Conservation (phyloP, 352 stramenopile species). For the Salisapilia sapeloensis region DNA sequence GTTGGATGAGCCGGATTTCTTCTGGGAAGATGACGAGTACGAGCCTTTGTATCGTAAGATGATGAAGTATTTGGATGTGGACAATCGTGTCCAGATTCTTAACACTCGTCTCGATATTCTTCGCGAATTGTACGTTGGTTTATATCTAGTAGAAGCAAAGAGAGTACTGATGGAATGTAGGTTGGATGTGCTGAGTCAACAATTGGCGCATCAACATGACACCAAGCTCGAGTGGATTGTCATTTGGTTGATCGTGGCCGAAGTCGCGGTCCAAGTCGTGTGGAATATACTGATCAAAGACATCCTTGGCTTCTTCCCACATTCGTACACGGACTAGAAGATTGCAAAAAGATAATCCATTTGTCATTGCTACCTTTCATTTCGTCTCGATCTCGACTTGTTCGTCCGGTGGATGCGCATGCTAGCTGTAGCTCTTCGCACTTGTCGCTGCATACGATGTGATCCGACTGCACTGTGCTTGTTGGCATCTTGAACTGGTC, state of each 20-base stretch:
- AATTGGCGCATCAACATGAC: slow-evolving; percentile 81
- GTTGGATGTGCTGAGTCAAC: slow-evolving; percentile 83
- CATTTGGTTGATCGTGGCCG: slow-evolving; percentile 86
- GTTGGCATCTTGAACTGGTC: too few species aligned
- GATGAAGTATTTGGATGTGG: slow-evolving; percentile 86
- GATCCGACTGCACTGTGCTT: too few species aligned
- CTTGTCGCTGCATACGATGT: too few species aligned
- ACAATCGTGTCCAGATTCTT: slow-evolving; percentile 84
- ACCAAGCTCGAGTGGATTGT: slow-evolving; percentile 89
- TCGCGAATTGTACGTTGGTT: slow-evolving; percentile 62
- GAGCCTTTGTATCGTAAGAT: slow-evolving; percentile 86
- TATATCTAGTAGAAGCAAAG: neutral
- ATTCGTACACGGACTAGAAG: slow-evolving; percentile 14
- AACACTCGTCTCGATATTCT: slow-evolving; percentile 90
- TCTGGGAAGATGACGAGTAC: slow-evolving; percentile 89
- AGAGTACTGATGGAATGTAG: slow-evolving; percentile 9
- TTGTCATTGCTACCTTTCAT: too few species aligned
- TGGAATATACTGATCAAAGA: slow-evolving; percentile 85
- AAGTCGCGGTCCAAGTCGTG: slow-evolving; percentile 79
- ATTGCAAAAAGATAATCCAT: neutral
- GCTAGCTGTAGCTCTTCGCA: too few species aligned
- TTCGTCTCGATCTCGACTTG: too few species aligned
- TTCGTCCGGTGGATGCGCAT: too few species aligned
- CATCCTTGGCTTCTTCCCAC: slow-evolving; percentile 73
- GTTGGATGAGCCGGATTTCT: slow-evolving; percentile 88